phyloP scores from a whole-genome alignment of 306 rosid species.

The Hippophae gyantsensis region DNA sequence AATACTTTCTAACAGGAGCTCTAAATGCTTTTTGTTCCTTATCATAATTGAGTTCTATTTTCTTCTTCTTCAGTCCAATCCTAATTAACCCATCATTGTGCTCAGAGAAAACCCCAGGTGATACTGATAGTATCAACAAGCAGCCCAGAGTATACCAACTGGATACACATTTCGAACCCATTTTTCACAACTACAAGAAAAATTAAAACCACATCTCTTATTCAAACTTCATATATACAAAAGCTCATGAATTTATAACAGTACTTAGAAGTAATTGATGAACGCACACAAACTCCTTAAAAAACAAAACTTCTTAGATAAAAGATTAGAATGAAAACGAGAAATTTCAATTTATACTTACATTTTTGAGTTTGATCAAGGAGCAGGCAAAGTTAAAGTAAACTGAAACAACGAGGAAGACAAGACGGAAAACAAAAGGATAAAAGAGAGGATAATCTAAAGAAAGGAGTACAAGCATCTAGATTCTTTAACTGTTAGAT shows the following conservation, averaged over 20 bases:
- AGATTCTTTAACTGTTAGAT: neutral
- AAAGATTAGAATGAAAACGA: neutral
- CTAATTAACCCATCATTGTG: conserved; percentile 36
- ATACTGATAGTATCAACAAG: conserved; percentile 24
- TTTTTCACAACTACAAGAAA: conserved; percentile 23
- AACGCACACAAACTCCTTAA: no score
- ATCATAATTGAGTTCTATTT: conserved; percentile 25
- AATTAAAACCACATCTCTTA: conserved; percentile 2
- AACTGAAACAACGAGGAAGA: conserved; percentile 9
- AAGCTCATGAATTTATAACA: neutral
- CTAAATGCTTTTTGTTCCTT: conserved; percentile 15
- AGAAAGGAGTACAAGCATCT: neutral
- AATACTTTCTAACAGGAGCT: conserved; percentile 25
- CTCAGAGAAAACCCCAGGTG: conserved; percentile 31
- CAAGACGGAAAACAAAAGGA: neutral
- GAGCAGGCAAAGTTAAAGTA: neutral
- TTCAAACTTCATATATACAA: conserved; percentile 7
- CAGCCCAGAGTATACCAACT: conserved; percentile 20
- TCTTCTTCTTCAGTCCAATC: conserved; percentile 37
- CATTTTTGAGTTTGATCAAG: neutral
- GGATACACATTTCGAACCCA: conserved; percentile 24
- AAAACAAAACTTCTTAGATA: neutral
- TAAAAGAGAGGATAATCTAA: neutral
- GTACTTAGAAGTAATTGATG: neutral
- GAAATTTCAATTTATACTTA: neutral